These are phyloP conservation scores for Sugiyamaella floridensis DNA, from an alignment of 805 yeast species.

Conservation along the genomic window DNA sequence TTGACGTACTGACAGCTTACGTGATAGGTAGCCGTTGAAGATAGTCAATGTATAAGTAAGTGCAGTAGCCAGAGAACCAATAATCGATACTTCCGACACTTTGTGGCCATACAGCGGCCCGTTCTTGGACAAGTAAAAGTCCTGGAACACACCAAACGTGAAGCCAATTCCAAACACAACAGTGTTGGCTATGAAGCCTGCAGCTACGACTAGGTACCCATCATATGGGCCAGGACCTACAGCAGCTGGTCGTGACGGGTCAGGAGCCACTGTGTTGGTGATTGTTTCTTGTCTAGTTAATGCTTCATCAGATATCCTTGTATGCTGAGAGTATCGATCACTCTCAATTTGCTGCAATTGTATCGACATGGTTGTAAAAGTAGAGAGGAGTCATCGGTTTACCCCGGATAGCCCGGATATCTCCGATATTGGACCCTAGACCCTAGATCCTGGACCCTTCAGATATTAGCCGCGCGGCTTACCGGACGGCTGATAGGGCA, in stretches of 20 bases:
- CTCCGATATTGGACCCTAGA: too few species aligned
- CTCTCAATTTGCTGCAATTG: not conserved
- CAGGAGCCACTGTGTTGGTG: too few species aligned
- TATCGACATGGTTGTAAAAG: not conserved
- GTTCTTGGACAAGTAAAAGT: conserved; percentile 10
- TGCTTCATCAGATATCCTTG: too few species aligned
- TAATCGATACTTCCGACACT: conserved; percentile 13
- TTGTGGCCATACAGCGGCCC: conserved; percentile 14
- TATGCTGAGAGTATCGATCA: too few species aligned
- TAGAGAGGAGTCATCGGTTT: too few species aligned
- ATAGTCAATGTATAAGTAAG: conserved; percentile 14
- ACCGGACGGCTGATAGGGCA: too few species aligned
- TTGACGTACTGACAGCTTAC: conserved; percentile 1
- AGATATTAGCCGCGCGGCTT: too few species aligned
- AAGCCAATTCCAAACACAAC: conserved; percentile 18
- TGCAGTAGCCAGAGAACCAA: conserved; percentile 18
- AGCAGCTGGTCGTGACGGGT: not conserved
- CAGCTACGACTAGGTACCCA: conserved; percentile 1
- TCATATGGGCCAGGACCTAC: not conserved
- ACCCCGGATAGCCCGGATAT: too few species aligned
- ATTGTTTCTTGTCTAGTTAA: too few species aligned
- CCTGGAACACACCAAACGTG: conserved; percentile 21
- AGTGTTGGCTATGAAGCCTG: conserved; percentile 17
- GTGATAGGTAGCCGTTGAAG: conserved; percentile 4
- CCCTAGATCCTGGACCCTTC: too few species aligned